These are phyloP conservation scores for Lizanozyma gosingica DNA, from an alignment of 1,139 yeast genomes.

Conservation along the genomic window DNA sequence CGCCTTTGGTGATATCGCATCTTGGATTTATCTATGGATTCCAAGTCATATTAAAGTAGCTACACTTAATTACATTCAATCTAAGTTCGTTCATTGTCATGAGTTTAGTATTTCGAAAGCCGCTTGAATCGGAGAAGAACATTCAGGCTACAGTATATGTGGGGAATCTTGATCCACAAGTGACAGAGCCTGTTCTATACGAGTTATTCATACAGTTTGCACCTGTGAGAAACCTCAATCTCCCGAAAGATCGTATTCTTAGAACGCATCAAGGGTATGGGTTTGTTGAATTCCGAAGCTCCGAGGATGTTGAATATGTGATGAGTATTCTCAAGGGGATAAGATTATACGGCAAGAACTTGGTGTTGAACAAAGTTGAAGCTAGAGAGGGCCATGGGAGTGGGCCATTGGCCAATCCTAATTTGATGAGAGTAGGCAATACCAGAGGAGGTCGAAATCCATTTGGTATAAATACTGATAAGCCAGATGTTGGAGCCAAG, in stretches of 20 bases:
- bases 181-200: slow-evolving; percentile 57
- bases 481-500: slow-evolving; percentile 62
- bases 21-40: not conserved
- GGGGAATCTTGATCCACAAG: slow-evolving; percentile 76
- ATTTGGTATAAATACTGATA: slow-evolving; percentile 8
- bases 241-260: slow-evolving; percentile 73
- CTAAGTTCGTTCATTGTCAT: too few species aligned
- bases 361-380: slow-evolving; percentile 51
- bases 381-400: slow-evolving; percentile 12
- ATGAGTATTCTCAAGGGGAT: slow-evolving; percentile 53
- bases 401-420: slow-evolving; percentile 1
- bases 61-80: too few species aligned
- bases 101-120: slow-evolving; percentile 20
- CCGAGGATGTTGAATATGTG: slow-evolving; percentile 66
- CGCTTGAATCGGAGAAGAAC: slow-evolving; percentile 40
- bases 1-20: not conserved
- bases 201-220: slow-evolving; percentile 85
- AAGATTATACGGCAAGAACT: slow-evolving; percentile 51
- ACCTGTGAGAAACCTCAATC: slow-evolving; percentile 58
- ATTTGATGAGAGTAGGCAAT: not conserved
- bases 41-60: too few species aligned
- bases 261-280: slow-evolving; percentile 82
- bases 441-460: slow-evolving; percentile 1
- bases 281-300: slow-evolving; percentile 62
- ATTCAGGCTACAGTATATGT: slow-evolving; percentile 67